Base-by-base conservation (phyloP, 139 green algal genomes). In the Asterochloris erici region DNA sequence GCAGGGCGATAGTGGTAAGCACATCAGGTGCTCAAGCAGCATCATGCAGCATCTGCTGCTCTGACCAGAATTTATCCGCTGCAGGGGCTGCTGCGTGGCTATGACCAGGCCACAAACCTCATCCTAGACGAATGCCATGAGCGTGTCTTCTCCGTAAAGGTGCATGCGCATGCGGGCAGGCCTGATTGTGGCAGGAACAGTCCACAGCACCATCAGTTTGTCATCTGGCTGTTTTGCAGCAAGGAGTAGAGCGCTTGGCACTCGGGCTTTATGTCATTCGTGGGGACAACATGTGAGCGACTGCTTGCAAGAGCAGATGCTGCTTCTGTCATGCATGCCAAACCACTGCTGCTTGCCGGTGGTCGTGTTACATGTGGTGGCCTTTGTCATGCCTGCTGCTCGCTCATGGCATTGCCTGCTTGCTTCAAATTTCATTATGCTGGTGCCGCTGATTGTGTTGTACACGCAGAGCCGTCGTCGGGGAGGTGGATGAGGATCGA, bases 61-160 rank as follows among this genome's bases (percentile, higher is more conserved):
- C 17, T 60, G 23, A 38, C 4, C 66, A 62, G 13, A 54, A 10
- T 23, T 10, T 75, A 38, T n/a, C 14, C 61, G 17, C 0, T 79
- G 75, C 90, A 96, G 91, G 96, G 97, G 19, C 85, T 90, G 0
- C 86, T 99, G 63, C 85, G 91, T 2, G 97, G 97, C 21, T 99
- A 96, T 79, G 97, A 99, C 79, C 97, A 99, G 81, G 85, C 89
- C 12, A 98, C 88, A 68, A 99, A 99, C 83, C 82, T 99, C 2
- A 93, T 99, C 14, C 78, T 99, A 29, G 93, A 98, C 68, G 94
- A 98, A 66, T 96, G 91, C 76, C 90, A 95, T 63, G 96, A 99
- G 86, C 88, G 96, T 0, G 94, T 99, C 10, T 99, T 94, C 85
- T 95, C 90, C 29, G 92, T 90, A 14, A 94, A 95, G 89, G 87